Conservation (phyloP, 805 yeast species). For the Metschnikowia noctiluminum region DNA sequence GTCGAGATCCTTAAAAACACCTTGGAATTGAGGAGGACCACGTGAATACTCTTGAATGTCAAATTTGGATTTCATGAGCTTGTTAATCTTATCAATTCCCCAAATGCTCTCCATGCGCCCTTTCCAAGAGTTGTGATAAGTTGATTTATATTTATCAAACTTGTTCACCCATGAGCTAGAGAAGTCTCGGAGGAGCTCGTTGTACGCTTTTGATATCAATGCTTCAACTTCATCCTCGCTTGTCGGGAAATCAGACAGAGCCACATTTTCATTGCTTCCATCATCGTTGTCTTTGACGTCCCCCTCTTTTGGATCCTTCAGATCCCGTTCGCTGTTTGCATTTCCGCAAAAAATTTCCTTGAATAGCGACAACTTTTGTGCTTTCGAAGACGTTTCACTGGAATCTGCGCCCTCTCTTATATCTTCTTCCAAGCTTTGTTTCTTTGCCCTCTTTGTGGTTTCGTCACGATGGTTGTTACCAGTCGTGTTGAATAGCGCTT, state of each 20-base stretch:
- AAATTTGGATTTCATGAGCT: conserved; percentile 30
- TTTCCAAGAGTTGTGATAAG: conserved; percentile 26
- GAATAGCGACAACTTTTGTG: neutral
- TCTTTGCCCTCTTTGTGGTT: neutral
- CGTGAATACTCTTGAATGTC: conserved; percentile 32
- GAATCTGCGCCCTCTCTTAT: neutral
- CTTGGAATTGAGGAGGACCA: conserved; percentile 34
- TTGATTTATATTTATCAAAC: conserved; percentile 24
- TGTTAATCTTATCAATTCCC: conserved; percentile 34
- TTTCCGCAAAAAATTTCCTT: neutral
- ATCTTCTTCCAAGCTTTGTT: neutral
- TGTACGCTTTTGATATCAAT: conserved; percentile 26
- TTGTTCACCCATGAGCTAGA: conserved; percentile 34
- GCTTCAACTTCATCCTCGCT: conserved; percentile 26
- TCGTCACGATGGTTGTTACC: neutral
- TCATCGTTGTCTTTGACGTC: neutral
- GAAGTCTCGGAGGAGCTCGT: conserved; percentile 25
- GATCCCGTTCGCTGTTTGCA: neutral
- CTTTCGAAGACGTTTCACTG: neutral
- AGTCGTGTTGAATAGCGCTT: conserved; percentile 5
- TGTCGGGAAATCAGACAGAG: neutral
- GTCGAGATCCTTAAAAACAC: conserved; percentile 29
- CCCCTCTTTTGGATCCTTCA: neutral
- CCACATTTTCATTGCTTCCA: neutral
- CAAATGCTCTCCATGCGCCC: conserved; percentile 26